Base-by-base conservation (phyloP, 495 filamentous ascomycete species). In the Penicillium pulvis region DNA sequence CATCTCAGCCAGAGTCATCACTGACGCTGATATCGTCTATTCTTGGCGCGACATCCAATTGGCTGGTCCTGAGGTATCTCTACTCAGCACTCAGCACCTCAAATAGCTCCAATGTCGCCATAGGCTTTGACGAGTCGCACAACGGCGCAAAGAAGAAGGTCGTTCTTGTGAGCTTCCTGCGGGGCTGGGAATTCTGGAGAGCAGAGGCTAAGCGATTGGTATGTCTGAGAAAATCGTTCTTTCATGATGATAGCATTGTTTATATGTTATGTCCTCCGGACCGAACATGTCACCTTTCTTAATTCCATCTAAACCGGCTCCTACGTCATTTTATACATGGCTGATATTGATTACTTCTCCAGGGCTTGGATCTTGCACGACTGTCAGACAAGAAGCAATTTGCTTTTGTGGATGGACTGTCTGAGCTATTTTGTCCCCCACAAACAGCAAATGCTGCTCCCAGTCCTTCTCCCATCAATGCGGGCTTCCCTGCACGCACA, bases 101-200 rank as follows among this genome's bases (percentile, higher is more conserved):
- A 30, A 45, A 69, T 39, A 69, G 56, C 10, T 42, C 65, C 1
- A 60, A 70, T 53, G 41, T 60, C 1, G 50, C 61, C 8, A 52
- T 72, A 36, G 70, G 68, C 11, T 3, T 57, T 26, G 64, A 62
- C 19, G 70, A 62, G 14, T 20, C 48, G 8, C 58, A 70, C 11
- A 62, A 60, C 57, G 66, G 62, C 24, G 66, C 55, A 28, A 75
- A 71, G 47, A 67, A 63, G 56, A 78, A 79, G n/a, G 85, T 98
- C 4, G 74, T 96, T 16, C 75, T 97, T 0, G 85, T 93, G 59
- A 92, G 88, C 75, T 97, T 87, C 71, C 75, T 95, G 72, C 82
- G 89, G 52, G 87, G 92, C 63, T 81, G 75, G 59, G 75, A 80
- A 26, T 95, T 95, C 68, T 96, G 92, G 92, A 85, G 72, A 48